Conservation (phyloP, 139 green algal species). For the Micromonas commoda region DNA sequence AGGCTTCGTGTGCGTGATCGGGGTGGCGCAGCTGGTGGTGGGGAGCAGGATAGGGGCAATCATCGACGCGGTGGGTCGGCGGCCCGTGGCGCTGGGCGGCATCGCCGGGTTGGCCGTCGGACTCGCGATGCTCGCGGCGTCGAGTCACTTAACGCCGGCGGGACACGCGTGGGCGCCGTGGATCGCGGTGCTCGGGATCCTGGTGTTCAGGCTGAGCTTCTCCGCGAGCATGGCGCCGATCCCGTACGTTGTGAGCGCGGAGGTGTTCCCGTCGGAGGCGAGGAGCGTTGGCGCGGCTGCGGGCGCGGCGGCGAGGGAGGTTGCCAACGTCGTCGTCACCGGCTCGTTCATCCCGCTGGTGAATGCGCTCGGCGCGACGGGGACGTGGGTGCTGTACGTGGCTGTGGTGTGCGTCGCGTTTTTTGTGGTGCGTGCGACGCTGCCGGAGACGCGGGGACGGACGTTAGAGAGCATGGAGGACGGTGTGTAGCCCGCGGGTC, state of each 20-base stretch:
- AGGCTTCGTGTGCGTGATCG: not conserved
- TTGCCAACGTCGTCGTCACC: slow-evolving; percentile 17
- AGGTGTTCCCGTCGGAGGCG: slow-evolving; percentile 17
- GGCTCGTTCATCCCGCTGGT: not conserved
- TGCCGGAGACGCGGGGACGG: not conserved
- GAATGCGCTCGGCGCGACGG: not conserved
- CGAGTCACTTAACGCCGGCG: not conserved
- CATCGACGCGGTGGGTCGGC: slow-evolving; percentile 7
- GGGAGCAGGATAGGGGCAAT: not conserved
- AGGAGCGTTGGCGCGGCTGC: not conserved
- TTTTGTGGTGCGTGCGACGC: not conserved
- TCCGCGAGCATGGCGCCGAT: not conserved
- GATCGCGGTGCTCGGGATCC: slow-evolving; percentile 4
- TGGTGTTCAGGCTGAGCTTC: slow-evolving; percentile 14
- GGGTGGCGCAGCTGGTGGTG: not conserved
- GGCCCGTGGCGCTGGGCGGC: not conserved
- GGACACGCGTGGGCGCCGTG: not conserved
- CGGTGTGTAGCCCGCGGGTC: not conserved
- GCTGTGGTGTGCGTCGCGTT: not conserved
- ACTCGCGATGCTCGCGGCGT: not conserved
- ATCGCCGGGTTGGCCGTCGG: slow-evolving; percentile 4
- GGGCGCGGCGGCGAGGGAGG: not conserved
- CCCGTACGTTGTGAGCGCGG: slow-evolving; percentile 12
- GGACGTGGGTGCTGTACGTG: slow-evolving; percentile 4
- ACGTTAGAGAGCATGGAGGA: not conserved